phyloP scores from a whole-genome alignment of 257 asterid genomes.

The Solanum okadae region DNA sequence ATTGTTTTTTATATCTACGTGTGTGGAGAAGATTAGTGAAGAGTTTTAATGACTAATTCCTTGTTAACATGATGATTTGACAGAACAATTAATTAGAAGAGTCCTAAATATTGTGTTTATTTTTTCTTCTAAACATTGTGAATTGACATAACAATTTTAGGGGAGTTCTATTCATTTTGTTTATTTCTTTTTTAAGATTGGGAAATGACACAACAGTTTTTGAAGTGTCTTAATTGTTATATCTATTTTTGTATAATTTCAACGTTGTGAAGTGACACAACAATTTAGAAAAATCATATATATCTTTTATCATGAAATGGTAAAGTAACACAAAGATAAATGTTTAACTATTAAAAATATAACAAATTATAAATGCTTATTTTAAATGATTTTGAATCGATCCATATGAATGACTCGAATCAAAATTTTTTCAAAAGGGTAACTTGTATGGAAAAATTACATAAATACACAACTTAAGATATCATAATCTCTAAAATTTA shows the following conservation, averaged over 20 bases:
- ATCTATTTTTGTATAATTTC: not conserved
- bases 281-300: not conserved
- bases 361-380: not conserved
- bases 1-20: too few species aligned
- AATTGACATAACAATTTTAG: not conserved
- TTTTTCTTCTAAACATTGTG: not conserved
- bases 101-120: not conserved
- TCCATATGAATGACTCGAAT: not conserved
- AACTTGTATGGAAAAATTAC: too few species aligned
- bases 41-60: not conserved
- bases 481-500: too few species aligned
- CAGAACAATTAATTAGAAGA: not conserved
- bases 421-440: not conserved
- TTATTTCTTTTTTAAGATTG: not conserved
- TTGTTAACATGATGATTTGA: not conserved
- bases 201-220: not conserved
- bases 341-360: not conserved
- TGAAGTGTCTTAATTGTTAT: not conserved
- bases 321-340: too few species aligned
- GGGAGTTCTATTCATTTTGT: not conserved
- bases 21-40: too few species aligned
- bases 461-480: too few species aligned
- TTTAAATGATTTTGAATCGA: not conserved
- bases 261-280: not conserved
- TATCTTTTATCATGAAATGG: not conserved